Base-by-base conservation (phyloP, 2,329 filamentous ascomycete genomes). In the Diaporthe helianthi region DNA sequence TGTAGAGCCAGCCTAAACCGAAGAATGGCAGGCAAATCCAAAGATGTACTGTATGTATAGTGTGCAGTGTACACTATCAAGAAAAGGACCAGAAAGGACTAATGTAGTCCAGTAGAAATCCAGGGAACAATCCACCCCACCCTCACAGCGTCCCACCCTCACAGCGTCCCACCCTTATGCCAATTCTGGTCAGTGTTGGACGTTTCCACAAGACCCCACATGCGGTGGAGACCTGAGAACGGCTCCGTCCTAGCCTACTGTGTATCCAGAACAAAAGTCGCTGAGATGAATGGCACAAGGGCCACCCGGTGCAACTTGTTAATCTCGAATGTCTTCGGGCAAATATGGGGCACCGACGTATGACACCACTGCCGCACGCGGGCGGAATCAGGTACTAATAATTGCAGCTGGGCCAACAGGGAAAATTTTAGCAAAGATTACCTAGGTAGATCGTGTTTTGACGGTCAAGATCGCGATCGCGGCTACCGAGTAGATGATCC, bases 371-470 rank as follows among this genome's bases (percentile, higher is more conserved):
- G 58, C 17, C 58, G n/a, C n/a, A 19, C n/a, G 44, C 29, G 26
- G 58, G 58, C 58, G 36, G 44, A 3, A 49, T 44, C 58, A 61
- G 58, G 41, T 5, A 61, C 58, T 63, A 49, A 49, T 63, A 49
- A 49, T 29, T 29, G 58, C 44, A 49, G 58, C 49, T 36, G 44
- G 58, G 44, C 7, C 44, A 24, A 36, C 58, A 26, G 58, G 44
- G 58, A n/a, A n/a, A n/a, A n/a, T n/a, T n/a, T n/a, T 47, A 49
- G 36, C 58, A 63, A 49, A 63, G 58, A 63, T 63, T 49, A n/a
- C n/a, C n/a, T n/a, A n/a, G n/a, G n/a, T n/a, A 63, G 58, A 63
- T 63, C 58, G 58, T 63, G 58, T 63, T 49, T 63, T 63, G 58
- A 47, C 58, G 29, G 58, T 49, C 19, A 31, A 49, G 58, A 63